Base-by-base conservation (phyloP, 495 filamentous ascomycete species). In the Xylaria flabelliformis region DNA sequence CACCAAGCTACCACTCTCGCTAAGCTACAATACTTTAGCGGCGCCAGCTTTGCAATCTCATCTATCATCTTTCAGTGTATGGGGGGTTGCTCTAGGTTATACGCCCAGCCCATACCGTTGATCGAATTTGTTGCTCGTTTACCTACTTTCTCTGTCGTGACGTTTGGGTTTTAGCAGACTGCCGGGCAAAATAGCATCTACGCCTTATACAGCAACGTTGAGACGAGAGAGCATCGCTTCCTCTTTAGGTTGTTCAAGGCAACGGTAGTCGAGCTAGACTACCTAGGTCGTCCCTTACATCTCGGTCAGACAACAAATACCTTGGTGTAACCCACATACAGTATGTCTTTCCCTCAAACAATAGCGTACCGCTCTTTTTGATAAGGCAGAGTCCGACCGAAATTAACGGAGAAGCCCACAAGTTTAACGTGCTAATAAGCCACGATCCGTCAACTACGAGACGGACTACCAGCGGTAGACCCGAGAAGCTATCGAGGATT, bases 341-440 rank as follows among this genome's bases (percentile, higher is more conserved):
- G 36, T 39, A 19, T 58, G 61, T 71, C 61, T 71, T 71, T 71
- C 69, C 59, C 61, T 39, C 61, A 55, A 71, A 66, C 62, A 63
- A 8, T 50, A 50, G 36, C 32, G 36, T 53, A 65, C 59, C 44
- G 34, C 44, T 51, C 19, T 3, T 42, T 67, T 46, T 34, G n/a
- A 51, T 62, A 70, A 67, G 44, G 64, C 56, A 64, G 51, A 26
- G 59, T 58, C 69, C 48, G 73, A 59, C 63, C 69, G 53, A 68
- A 42, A 67, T 55, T 51, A 62, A 70, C 67, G 53, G 39, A 42
- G 51, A 42, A 74, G 41, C 36, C 62, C 50, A 44, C 70, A 64
- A 71, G 32, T 44, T 44, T 65, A 48, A 44, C 62, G 15, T 64
- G 26, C 26, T 46, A 58, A 51, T 46, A 58, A 58, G 39, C 69